Conservation (phyloP, 2,329 filamentous ascomycete species). For the Elsinoe necatrix region DNA sequence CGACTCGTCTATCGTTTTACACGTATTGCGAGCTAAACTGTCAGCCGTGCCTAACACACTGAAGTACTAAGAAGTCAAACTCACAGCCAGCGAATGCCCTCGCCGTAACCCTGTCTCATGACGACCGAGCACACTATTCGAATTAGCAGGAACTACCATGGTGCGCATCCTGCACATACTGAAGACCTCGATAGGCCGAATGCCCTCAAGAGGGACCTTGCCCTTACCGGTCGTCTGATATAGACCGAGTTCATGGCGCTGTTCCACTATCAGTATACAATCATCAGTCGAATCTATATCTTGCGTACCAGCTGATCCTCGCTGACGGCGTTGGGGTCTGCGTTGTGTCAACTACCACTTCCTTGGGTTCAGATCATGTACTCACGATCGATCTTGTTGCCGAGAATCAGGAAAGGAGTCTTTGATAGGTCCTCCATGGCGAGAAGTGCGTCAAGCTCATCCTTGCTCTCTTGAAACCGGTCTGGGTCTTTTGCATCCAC, state of each 20-base stretch:
- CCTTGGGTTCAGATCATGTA: background rate
- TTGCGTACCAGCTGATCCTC: constrained; percentile 68
- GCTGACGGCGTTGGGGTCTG: constrained; percentile 76
- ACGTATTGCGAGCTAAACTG: constrained; percentile 63
- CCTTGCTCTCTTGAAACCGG: constrained; percentile 88
- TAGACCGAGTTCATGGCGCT: constrained; percentile 75
- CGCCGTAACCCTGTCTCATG: constrained; percentile 89
- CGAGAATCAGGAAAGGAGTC: constrained; percentile 90
- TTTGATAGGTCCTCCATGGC: constrained; percentile 95
- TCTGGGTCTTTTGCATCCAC: constrained; percentile 97
- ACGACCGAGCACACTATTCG: constrained; percentile 78
- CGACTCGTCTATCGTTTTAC: constrained; percentile 37
- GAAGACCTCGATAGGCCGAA: constrained; percentile 92
- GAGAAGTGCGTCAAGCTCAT: constrained; percentile 84
- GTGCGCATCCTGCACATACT: too few species aligned
- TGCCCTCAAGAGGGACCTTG: constrained; percentile 84
- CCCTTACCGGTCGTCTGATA: constrained; percentile 90
- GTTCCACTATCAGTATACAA: background rate
- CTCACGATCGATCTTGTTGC: constrained; percentile 90
- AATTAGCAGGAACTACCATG: background rate
- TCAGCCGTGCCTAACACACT: background rate
- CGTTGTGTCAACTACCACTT: background rate
- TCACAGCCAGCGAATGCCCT: constrained; percentile 76
- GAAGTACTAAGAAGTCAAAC: background rate
- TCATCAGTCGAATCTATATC: background rate